Evolutionary conservation across 805 yeast genomes (phyloP).

Genomic region (Yamadazyma sp.): DNA sequence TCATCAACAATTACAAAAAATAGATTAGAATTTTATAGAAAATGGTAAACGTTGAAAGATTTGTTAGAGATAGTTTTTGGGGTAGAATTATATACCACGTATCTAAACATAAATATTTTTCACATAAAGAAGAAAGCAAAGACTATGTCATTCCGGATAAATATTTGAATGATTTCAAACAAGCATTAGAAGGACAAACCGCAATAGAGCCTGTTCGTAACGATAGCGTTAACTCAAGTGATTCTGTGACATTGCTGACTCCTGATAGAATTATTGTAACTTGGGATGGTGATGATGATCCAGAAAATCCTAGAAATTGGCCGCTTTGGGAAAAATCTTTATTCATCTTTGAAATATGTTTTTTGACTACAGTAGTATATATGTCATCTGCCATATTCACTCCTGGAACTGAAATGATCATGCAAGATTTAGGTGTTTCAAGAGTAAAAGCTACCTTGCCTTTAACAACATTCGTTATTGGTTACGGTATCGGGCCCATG

Average conservation of each 20-base stretch:
- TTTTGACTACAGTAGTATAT: conserved; percentile 31
- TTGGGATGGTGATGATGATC: conserved; percentile 36
- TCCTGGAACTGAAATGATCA: conserved; percentile 48
- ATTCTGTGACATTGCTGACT: neutral
- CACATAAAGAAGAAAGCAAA: conserved; percentile 24
- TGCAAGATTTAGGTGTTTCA: conserved; percentile 43
- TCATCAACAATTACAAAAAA: too few relatives aligned
- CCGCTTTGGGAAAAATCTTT: conserved; percentile 36
- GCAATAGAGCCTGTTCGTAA: neutral
- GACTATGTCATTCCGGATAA: conserved; percentile 27
- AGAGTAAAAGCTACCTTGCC: conserved; percentile 48
- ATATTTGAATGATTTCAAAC: conserved; percentile 9
- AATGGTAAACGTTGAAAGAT: neutral
- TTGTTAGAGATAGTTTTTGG: conserved; percentile 9
- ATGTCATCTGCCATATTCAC: conserved; percentile 57
- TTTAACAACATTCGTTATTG: conserved; percentile 54
- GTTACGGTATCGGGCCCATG: conserved; percentile 64
- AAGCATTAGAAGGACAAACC: neutral
- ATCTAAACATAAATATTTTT: conserved; percentile 21
- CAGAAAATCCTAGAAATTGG: conserved; percentile 61
- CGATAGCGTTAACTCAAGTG: neutral
- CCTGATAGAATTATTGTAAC: conserved; percentile 1
- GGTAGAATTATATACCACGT: conserved; percentile 29
- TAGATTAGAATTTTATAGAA: too few relatives aligned
- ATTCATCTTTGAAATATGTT: conserved; percentile 25